A percentile compares a stretch with the other conserved stretches of the same genome.
phyloP scores from a whole-genome alignment of 257 asterid species.

The Solanum neorickii region DNA sequence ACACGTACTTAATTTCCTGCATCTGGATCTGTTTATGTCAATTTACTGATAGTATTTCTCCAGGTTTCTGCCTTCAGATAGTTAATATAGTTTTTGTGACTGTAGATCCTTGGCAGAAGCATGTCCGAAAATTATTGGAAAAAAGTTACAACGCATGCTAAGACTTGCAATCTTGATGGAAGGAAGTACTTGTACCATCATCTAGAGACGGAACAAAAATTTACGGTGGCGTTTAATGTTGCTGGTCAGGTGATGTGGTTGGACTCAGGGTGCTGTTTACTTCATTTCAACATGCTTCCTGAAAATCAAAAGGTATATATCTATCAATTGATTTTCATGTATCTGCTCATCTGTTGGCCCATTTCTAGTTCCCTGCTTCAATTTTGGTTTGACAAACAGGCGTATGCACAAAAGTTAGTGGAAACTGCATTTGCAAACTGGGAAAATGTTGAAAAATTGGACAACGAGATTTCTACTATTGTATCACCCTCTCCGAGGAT shows the following conservation, averaged over 20 bases:
- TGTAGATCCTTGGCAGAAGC: slow-evolving; percentile 16
- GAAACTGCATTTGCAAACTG: background rate
- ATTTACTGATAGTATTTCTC: background rate
- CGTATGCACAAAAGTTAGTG: background rate
- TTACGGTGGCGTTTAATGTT: background rate
- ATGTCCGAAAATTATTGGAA: slow-evolving; percentile 9
- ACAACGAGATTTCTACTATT: background rate
- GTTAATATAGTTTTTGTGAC: background rate
- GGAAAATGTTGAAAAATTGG: background rate
- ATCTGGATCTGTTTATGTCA: background rate
- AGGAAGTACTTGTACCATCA: background rate
- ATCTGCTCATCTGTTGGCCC: background rate
- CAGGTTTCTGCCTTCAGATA: background rate
- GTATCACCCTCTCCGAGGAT: background rate
- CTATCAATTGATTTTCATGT: background rate
- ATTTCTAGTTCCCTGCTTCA: background rate
- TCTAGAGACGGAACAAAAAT: background rate
- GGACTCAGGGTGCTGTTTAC: background rate
- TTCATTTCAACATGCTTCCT: background rate
- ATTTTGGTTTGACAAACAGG: background rate
- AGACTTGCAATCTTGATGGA: slow-evolving; percentile 12
- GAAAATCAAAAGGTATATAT: background rate
- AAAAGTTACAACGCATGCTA: slow-evolving; percentile 26
- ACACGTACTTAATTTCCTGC: background rate
- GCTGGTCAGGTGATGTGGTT: background rate